Evolutionary conservation across 176 grass and related monocot genomes (phyloP), one percentile per base, ranked within the genome.

Genomic region (Carex parvula): DNA sequence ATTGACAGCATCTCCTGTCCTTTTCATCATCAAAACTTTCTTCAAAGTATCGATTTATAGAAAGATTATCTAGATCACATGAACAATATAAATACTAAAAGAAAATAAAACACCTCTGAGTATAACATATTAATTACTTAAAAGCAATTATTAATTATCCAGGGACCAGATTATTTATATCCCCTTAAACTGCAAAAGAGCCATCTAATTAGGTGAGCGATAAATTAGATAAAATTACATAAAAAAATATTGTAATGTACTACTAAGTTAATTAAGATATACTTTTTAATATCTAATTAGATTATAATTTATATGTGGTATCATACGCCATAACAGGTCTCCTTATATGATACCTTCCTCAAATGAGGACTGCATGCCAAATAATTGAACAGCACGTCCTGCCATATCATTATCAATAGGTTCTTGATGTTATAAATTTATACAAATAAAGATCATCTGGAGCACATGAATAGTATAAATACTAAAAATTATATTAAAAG

Each of bases 361-460:
- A 50, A 53, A 74, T 18, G 42, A 15, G 44, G 70, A 52, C 15
- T 17, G 20, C 48, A 56, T 77, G 13, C 29, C 50, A 56, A 30
- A 56, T 54, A 56, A 30, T 56, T 55, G 12, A 71, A 56, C 15
- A 77, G 0, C 22, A 77, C 33, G 6, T 77, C 11, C 14, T 17
- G 6, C 17, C 37, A 3, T 46, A 20, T 71, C 37, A 71, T 71
- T 44, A 77, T 77, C 22, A 57, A 55, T 9, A 55, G 24, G 13
- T 77, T 56, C 24, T 55, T 77, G 67, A 54, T 30, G 10, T 8
- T 32, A 18, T 77, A 26, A 56, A 33, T 33, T 77, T 32, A 77
- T 32, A 77, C 13, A 57, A 56, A 77, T 56, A 77, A 77, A 56
- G 48, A 55, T 77, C 50, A 77, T 57, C 4, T 77, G 52, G 26